Conservation (phyloP, 2,329 filamentous ascomycete species). For the Penicillium freii region DNA sequence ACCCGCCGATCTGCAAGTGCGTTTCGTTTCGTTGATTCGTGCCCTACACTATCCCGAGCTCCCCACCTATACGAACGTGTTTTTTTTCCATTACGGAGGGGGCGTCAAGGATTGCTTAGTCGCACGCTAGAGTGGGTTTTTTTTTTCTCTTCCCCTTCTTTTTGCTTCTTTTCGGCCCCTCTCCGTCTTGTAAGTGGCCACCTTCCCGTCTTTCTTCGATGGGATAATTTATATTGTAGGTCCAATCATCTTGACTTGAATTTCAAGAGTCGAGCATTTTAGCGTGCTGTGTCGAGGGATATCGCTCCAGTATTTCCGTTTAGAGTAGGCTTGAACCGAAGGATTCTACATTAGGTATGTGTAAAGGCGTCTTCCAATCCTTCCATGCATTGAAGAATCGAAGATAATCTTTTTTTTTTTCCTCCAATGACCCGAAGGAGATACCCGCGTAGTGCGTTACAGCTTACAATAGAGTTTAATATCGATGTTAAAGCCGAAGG, state of each 20-base stretch:
- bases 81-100: conserved; percentile 1
- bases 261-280: background rate
- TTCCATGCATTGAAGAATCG: background rate
- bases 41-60: background rate
- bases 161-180: conserved; percentile 4
- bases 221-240: background rate
- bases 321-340: background rate
- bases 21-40: conserved; percentile 1
- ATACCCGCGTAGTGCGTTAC: background rate
- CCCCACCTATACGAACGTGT: conserved; percentile 4
- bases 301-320: background rate
- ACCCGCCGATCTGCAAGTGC: conserved; percentile 5
- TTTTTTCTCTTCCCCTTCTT: background rate
- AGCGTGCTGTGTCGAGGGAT: background rate
- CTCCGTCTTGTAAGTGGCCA: background rate
- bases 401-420: background rate
- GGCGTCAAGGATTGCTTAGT: conserved; percentile 5
- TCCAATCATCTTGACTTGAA: background rate
- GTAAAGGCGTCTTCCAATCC: background rate
- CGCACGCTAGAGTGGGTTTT: background rate
- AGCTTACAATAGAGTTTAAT: background rate
- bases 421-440: background rate
- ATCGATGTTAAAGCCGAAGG: background rate
- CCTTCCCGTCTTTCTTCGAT: conserved; percentile 2
- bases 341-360: background rate